Evolutionary conservation across 305 asterid genomes (phyloP).

Genomic region (Salvia sclarea): DNA sequence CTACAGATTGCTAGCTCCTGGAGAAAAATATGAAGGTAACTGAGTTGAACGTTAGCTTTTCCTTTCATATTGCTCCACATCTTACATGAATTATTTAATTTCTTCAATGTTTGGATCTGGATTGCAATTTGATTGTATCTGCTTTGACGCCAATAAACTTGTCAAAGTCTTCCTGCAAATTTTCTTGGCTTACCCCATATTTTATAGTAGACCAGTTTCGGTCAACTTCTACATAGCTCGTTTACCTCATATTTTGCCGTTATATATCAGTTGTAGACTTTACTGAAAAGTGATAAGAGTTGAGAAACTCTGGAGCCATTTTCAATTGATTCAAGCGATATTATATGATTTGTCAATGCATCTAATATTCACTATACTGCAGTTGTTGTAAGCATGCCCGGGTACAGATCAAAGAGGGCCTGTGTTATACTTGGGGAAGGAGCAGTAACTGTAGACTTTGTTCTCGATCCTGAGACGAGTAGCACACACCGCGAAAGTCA

Average conservation of each 20-base stretch:
- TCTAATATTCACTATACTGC: constrained; percentile 23
- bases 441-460: constrained; percentile 66
- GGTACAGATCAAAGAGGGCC: constrained; percentile 73
- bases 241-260: background rate
- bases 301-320: background rate
- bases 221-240: background rate
- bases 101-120: background rate
- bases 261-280: background rate
- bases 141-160: background rate
- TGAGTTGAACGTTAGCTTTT: constrained; percentile 1
- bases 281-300: background rate
- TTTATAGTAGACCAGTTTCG: background rate
- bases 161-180: background rate
- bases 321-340: background rate
- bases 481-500: constrained; percentile 31
- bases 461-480: constrained; percentile 57
- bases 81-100: background rate
- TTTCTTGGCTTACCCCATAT: background rate
- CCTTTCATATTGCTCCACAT: background rate
- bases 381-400: constrained; percentile 71
- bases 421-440: constrained; percentile 58
- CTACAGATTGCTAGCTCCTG: constrained; percentile 79
- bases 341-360: background rate
- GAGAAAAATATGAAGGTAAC: constrained; percentile 78
- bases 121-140: background rate